phyloP scores from a whole-genome alignment of 2,329 filamentous ascomycete genomes.

The Escovopsis sp. region DNA sequence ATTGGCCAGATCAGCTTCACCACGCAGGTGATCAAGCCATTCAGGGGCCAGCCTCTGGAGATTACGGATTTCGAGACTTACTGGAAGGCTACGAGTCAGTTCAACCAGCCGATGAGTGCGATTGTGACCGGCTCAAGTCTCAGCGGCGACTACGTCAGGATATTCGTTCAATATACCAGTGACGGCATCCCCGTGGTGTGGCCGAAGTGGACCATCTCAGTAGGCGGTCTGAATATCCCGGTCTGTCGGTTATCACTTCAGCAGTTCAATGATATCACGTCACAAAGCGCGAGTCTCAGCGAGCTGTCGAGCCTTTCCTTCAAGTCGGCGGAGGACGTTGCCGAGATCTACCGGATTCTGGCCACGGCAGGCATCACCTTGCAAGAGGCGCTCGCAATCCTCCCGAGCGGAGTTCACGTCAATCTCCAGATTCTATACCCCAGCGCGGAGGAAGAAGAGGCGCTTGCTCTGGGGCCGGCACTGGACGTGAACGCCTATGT shows the following conservation, averaged over 20 bases:
- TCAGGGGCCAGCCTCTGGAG: conserved; percentile 79
- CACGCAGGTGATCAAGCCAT: conserved; percentile 93
- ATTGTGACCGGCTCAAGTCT: conserved; percentile 91
- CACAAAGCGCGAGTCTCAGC: conserved; percentile 24
- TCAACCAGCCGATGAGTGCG: conserved; percentile 65
- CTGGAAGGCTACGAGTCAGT: conserved; percentile 94
- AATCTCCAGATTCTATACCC: conserved; percentile 91
- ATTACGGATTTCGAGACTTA: conserved; percentile 98
- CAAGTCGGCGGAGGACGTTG: conserved; percentile 39
- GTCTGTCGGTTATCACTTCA: conserved; percentile 63
- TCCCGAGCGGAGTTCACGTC: conserved; percentile 70
- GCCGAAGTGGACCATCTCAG: conserved; percentile 66
- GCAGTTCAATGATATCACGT: conserved; percentile 48
- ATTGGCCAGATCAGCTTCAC: conserved; percentile 92
- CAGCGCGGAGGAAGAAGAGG: conserved; percentile 55
- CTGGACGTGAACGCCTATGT: conserved; percentile 76
- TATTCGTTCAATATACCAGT: conserved; percentile 83
- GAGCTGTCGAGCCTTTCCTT: conserved; percentile 28
- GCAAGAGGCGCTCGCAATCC: conserved; percentile 55
- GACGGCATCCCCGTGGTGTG: conserved; percentile 80
- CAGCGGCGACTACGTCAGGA: conserved; percentile 83
- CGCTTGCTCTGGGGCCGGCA: conserved; percentile 55
- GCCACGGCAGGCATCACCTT: conserved; percentile 67
- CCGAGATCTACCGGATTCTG: conserved; percentile 56
- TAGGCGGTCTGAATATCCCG: conserved; percentile 65